These are phyloP conservation scores for Entamoeba dispar DNA, from an alignment of 208 protist species.

Conservation along the genomic window DNA sequence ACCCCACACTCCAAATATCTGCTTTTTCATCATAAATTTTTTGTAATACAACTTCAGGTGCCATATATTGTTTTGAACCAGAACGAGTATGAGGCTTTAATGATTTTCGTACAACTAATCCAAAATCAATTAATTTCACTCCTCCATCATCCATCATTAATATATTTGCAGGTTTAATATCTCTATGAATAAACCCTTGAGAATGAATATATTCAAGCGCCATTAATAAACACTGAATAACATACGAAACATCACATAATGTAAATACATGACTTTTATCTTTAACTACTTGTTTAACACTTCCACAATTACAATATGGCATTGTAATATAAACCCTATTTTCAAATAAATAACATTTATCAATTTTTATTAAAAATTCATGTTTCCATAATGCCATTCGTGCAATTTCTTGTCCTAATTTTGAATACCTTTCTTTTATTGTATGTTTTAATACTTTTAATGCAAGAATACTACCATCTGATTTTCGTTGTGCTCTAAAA, in stretches of 20 bases:
- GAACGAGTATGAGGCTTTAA: background rate
- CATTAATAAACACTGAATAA: slow-evolving; percentile 9
- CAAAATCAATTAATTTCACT: slow-evolving; percentile 35
- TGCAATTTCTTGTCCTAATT: background rate
- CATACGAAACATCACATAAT: background rate
- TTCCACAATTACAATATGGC: background rate
- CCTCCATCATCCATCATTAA: slow-evolving; percentile 12
- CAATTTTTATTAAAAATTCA: background rate
- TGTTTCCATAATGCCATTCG: background rate
- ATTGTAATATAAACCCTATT: background rate
- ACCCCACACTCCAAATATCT: slow-evolving; percentile 7
- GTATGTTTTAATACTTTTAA: background rate
- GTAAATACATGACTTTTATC: background rate
- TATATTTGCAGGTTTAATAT: slow-evolving; percentile 36
- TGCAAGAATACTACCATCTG: background rate
- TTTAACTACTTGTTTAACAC: background rate
- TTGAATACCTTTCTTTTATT: background rate
- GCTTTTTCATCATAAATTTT: slow-evolving; percentile 12
- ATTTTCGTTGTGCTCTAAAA: background rate
- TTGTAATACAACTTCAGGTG: slow-evolving; percentile 7
- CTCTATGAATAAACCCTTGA: slow-evolving; percentile 11
- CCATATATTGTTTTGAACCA: slow-evolving; percentile 16
- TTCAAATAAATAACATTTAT: background rate
- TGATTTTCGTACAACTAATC: background rate
- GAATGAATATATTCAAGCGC: background rate